Evolutionary conservation across 106 monocot species (phyloP), one percentile per base, ranked within the genome.

Genomic region (Apostasia shenzhenica): DNA sequence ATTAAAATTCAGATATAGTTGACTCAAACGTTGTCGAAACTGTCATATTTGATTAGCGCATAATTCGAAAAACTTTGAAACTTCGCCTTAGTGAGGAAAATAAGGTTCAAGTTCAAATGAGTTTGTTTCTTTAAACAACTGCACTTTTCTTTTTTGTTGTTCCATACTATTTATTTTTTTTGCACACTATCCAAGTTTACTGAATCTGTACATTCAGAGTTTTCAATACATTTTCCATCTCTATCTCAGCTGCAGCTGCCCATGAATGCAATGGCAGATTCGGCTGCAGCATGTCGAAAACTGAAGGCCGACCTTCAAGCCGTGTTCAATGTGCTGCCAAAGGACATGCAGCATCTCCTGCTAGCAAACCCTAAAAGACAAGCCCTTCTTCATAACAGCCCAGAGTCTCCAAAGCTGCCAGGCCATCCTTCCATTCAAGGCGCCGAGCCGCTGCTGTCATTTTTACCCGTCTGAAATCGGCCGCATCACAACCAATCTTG

Each of bases 341-440:
- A 89, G 74, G 95, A 97, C 74, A 84, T 77, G 76, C 95, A 97
- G 57, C 84, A 89, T 59, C 86, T 92, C 52, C 54, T 97, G 62
- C 88, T 89, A 55, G 72, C 75, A 3, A 88, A 91, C 45, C 88
- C 95, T 45, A 78, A 91, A 70, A 85, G 84, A 76, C 81, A 88
- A 26, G 49, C 79, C 64, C 82, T 85, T 71, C 76, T 90, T 73
- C 78, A 85, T 55, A 48, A 46, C 9, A 75, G 55, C 70, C 54
- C 68, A 10, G 80, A 70, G 45, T 37, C 51, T 6, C 5, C 43
- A 45, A 80, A 80, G 48, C 62, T 75, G 37, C 73, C 78, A 6
- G 80, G 77, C 2, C 68, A 76, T 70, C 57, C 78, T 50, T 74
- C 57, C 10, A 53, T 53, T 54, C 77, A 70, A 13, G n/a, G 67